Evolutionary conservation across 495 filamentous ascomycete genomes (phyloP), one percentile per base, ranked within the genome.

Genomic region (Podospora anserina): DNA sequence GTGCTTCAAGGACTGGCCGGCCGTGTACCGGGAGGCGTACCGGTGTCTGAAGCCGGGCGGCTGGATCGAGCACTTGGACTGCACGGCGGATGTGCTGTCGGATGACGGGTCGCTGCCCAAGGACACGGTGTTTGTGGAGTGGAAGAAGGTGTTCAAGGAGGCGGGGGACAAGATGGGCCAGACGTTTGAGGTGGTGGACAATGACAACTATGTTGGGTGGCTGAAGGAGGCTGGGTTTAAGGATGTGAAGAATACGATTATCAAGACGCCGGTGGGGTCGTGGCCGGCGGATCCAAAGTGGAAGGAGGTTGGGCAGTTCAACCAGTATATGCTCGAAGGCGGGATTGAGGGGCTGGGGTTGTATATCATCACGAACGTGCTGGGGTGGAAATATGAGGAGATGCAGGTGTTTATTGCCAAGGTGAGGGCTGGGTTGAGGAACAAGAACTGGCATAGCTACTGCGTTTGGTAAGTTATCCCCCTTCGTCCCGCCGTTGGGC

Each of bases 201-300:
- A 78, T 6, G 82, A 87, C 65, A 84, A 83, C 71, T 78, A 85
- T 65, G 82, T 82, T 23, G 84, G 39, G 27, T 85, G 49, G 75
- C 78, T 92, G 65, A 85, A 88, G 32, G 74, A 75, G 5, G 82
- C 89, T 0, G 82, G 91, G 63, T 85, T 83, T 61, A 80, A 18
- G 15, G 30, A 63, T 61, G 59, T 61, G 1, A 13, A 61, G 16
- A 18, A 32, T 6, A 61, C 32, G 20, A 63, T 19, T 11, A 63
- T 44, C 55, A 58, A 79, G 79, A 67, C 70, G 69, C 85, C 86
- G 1, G 63, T 87, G 23, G 82, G 83, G 5, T 73, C 79, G 0
- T 88, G 87, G 86, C 74, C 84, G 0, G 75, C 70, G 5, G 84
- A 88, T 49, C 74, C 74, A n/a, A 77, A 78, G 54, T 53, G 81